Conservation (phyloP, 352 stramenopile genomes). For the Globisporangium recalcitrans region DNA sequence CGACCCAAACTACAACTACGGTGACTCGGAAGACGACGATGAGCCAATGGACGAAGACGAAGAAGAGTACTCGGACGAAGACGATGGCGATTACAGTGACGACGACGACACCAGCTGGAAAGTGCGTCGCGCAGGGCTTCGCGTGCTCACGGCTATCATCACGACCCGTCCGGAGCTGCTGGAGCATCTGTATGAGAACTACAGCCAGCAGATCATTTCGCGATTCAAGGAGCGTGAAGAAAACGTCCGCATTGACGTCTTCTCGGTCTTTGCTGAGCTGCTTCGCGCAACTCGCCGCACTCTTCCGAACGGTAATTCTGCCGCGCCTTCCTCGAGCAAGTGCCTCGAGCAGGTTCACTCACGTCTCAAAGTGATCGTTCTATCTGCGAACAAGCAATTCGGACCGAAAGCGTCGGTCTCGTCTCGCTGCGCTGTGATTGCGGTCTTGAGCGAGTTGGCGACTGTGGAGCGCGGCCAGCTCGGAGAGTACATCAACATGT, state of each 20-base stretch:
- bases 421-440: slow-evolving; percentile 77
- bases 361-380: slow-evolving; percentile 64
- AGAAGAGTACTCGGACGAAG: slow-evolving; percentile 72
- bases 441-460: slow-evolving; percentile 81
- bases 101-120: slow-evolving; percentile 97
- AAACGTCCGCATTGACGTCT: slow-evolving; percentile 97
- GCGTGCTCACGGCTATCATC: slow-evolving; percentile 91
- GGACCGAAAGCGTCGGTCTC: slow-evolving; percentile 68
- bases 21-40: slow-evolving; percentile 89
- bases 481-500: slow-evolving; percentile 53
- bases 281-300: slow-evolving; percentile 71
- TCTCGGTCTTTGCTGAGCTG: slow-evolving; percentile 92
- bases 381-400: slow-evolving; percentile 79
- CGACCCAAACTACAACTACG: slow-evolving; percentile 99
- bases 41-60: slow-evolving; percentile 84
- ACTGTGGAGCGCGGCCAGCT: slow-evolving; percentile 72
- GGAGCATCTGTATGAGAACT: slow-evolving; percentile 79
- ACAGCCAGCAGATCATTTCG: slow-evolving; percentile 77
- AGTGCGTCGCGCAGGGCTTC: slow-evolving; percentile 89
- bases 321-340: slow-evolving; percentile 26
- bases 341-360: slow-evolving; percentile 55
- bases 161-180: slow-evolving; percentile 83
- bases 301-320: slow-evolving; percentile 25
- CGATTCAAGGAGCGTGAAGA: slow-evolving; percentile 97
- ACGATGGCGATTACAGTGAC: slow-evolving; percentile 88